Base-by-base conservation (phyloP, 768 basidiomycete species). In the Macrolepiota dolichaula region DNA sequence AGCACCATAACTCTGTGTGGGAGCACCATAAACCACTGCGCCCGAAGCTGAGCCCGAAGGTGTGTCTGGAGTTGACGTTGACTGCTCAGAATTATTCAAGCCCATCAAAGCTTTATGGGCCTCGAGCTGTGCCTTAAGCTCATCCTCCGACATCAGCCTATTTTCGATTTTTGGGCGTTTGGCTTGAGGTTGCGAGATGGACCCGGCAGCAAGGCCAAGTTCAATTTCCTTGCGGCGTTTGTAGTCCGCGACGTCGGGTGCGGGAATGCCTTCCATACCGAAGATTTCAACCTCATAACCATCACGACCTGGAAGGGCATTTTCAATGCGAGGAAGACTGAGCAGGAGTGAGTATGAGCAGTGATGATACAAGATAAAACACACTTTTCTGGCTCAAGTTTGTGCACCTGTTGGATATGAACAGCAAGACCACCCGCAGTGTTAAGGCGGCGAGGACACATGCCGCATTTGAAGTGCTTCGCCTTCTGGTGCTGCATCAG, bases 401-500 rank as follows among this genome's bases (percentile, higher is more conserved):
- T 99, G 75, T 98, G 97, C 0, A 99, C 97, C 72, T 99, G 97
- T 71, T 98, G 96, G 56, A 96, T 92, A 71, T 99, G 97, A 2
- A 98, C 97, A 6, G 95, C 96, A 29, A 99, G 79, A 73, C 97
- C 97, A 67, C 97, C 97, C 2, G 97, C 97, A 2, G 96, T 98
- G 70, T 99, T 98, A 63, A 99, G 78, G 65, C 95, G 85, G 62
- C 97, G 82, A 19, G 97, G 96, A 72, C 96, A 98, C 83, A 96
- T 87, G 62, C 88, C 87, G 69, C 97, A 98, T 74, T 97, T 97
- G 82, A 98, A 99, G 72, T 98, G 96, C 74, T 99, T 99, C 12
- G 97, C 96, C 76, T 98, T 98, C 72, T 99, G 96, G 75, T 99
- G 96, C 75, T 97, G 95, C 87, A 98, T 94, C 64, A 99, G 85